Evolutionary conservation across 2,329 filamentous ascomycete species (phyloP).

Genomic region (Phaeosphaeriaceae sp.): DNA sequence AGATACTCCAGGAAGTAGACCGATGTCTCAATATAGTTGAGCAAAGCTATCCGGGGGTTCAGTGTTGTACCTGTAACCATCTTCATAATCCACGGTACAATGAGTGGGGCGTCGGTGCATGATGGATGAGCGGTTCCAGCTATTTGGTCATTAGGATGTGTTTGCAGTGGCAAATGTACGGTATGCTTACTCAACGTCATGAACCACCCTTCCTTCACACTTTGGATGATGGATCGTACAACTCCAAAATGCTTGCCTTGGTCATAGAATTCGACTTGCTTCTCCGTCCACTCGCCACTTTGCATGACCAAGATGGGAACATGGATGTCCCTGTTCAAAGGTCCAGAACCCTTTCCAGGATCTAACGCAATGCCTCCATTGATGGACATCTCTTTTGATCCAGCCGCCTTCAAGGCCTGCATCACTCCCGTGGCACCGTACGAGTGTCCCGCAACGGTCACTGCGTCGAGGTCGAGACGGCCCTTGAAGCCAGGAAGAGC

Average conservation of each 20-base stretch:
- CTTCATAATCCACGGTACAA: conserved; percentile 68
- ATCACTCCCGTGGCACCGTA: conserved; percentile 72
- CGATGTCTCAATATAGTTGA: conserved; percentile 68
- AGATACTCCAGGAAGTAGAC: conserved; percentile 65
- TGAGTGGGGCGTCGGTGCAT: conserved; percentile 71
- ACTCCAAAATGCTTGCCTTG: conserved; percentile 69
- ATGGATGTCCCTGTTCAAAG: conserved; percentile 65
- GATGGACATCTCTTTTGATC: conserved; percentile 55
- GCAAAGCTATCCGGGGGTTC: conserved; percentile 63
- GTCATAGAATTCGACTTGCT: conserved; percentile 66
- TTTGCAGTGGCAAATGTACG: not conserved
- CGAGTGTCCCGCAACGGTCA: conserved; percentile 69
- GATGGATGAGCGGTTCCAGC: conserved; percentile 63
- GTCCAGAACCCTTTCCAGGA: conserved; percentile 71
- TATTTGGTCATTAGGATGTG: conserved; percentile 12
- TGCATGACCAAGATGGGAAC: conserved; percentile 70
- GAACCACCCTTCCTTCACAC: conserved; percentile 57
- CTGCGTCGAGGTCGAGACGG: conserved; percentile 63
- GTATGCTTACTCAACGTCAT: conserved; percentile 47
- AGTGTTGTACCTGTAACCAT: conserved; percentile 69
- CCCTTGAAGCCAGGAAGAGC: conserved; percentile 57
- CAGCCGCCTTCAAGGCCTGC: conserved; percentile 64
- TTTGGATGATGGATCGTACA: conserved; percentile 64
- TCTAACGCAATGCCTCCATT: conserved; percentile 69
- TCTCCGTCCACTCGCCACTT: conserved; percentile 70